phyloP scores from a whole-genome alignment of 129 eudicot species.

The Centella asiatica region DNA sequence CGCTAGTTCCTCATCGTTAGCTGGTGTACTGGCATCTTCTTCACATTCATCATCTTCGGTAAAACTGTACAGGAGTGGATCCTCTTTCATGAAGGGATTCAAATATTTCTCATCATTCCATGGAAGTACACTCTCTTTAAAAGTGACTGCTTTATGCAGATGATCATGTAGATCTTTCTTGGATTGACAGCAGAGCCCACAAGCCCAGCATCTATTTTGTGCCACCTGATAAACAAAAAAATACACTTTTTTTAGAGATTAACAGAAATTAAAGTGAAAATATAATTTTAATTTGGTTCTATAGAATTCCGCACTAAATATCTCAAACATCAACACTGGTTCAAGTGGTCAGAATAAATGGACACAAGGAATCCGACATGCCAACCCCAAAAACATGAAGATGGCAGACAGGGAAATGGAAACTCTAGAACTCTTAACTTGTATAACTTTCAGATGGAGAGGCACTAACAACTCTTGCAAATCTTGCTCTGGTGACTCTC shows the following conservation, averaged over 20 bases:
- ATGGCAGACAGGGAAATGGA: neutral
- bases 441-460: neutral
- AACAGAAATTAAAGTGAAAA: neutral
- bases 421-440: neutral
- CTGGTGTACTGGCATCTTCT: slow-evolving; percentile 23
- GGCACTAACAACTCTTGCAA: no score
- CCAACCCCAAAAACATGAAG: neutral
- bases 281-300: neutral
- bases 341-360: neutral
- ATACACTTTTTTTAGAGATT: neutral
- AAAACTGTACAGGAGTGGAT: slow-evolving; percentile 65
- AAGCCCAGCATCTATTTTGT: slow-evolving; percentile 60
- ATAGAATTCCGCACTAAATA: neutral
- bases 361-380: no score
- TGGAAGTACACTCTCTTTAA: slow-evolving; percentile 23
- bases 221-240: slow-evolving; percentile 41
- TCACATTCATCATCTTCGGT: slow-evolving; percentile 56
- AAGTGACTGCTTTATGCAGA: slow-evolving; percentile 33
- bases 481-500: no score
- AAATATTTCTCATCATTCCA: slow-evolving; percentile 76
- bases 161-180: slow-evolving; percentile 47
- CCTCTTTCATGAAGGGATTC: slow-evolving; percentile 66
- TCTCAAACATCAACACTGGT: neutral
- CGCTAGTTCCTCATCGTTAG: slow-evolving; percentile 32
- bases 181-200: slow-evolving; percentile 38